Conservation (phyloP, 2,329 filamentous ascomycete genomes). For the Cordyceps pruinosa region DNA sequence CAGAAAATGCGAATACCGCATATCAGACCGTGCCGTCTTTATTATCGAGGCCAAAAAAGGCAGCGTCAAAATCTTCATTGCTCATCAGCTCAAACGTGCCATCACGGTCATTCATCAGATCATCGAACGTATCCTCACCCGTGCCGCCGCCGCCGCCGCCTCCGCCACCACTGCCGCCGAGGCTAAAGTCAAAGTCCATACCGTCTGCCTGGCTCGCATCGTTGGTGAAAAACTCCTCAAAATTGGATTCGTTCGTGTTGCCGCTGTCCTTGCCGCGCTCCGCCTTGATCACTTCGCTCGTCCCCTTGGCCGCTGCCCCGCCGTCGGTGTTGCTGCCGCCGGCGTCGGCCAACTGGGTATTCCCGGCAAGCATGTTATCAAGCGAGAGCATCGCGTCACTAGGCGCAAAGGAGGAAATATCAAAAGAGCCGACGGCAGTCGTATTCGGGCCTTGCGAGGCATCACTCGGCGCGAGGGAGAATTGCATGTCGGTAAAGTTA, state of each 20-base stretch:
- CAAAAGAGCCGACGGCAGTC: conserved; percentile 34
- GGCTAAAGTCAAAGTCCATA: conserved; percentile 34
- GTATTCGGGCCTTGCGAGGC: conserved; percentile 20
- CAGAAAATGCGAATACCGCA: neutral
- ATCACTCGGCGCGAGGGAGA: conserved; percentile 41
- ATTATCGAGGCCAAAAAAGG: conserved; percentile 36
- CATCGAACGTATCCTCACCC: conserved; percentile 40
- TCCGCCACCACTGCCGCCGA: conserved; percentile 21
- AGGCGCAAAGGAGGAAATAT: conserved; percentile 37
- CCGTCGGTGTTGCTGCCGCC: conserved; percentile 13
- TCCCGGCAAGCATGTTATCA: conserved; percentile 25
- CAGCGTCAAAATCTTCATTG: conserved; percentile 41
- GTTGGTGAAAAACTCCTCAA: conserved; percentile 44
- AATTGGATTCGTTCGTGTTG: conserved; percentile 16
- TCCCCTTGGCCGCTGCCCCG: conserved; percentile 7
- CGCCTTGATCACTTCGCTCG: conserved; percentile 16
- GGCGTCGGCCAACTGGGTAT: conserved; percentile 14
- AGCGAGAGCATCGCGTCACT: conserved; percentile 24
- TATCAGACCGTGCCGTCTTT: conserved; percentile 15
- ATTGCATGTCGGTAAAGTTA: conserved; percentile 53
- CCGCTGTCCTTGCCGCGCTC: conserved; percentile 23
- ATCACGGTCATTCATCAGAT: conserved; percentile 39
- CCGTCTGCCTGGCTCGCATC: conserved; percentile 31
- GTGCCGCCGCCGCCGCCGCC: conserved; percentile 19
- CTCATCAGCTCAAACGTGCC: conserved; percentile 35